Evolutionary conservation across 768 basidiomycete species (phyloP), one percentile per base, ranked within the genome.

Genomic region (Xanthoconium purpureum): DNA sequence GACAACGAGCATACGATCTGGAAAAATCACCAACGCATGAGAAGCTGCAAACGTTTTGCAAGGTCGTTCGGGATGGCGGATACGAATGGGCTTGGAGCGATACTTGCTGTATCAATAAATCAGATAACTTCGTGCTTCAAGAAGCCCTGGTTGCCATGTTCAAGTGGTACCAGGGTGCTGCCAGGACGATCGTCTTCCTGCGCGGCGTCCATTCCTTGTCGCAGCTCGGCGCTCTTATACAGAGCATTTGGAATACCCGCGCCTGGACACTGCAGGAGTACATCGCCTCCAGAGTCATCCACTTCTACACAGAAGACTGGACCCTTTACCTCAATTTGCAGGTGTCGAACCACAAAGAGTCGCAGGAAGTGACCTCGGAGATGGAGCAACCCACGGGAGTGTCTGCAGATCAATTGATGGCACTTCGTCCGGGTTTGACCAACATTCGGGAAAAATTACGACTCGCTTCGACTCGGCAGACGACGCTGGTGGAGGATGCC

Each of bases 221-320:
- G 2, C n/a, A 6, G 20, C 29, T 17, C 6, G 48, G 50, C 0
- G 50, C 36, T 29, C 49, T 56, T 2, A 20, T 14, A 35, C n/a
- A 13, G 13, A 59, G 58, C 14, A 29, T 59, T 12, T 59, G 58
- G 58, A 56, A 51, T 14, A 56, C 55, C 7, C 52, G 56, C 8
- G 38, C 39, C 0, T 57, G 56, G 47, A 47, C 47, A 12, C 33
- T 47, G 8, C 47, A 47, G 33, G 47, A 47, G 35, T 47, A 47
- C 3, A 14, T 47, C 12, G 47, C 47, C 2, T 10, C 47, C 13
- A 47, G 10, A 18, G 18, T 35, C 11, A 11, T 47, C 13, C 47
- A 20, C 13, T 47, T 47, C 14, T 35, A 35, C 44, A 45, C 44
- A 2, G 44, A 45, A 5, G 44, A 45, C n/a, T 45, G 44, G 44